phyloP scores from a whole-genome alignment of 192 early-diverging fungal genomes.

The Oehlia diaphana region DNA sequence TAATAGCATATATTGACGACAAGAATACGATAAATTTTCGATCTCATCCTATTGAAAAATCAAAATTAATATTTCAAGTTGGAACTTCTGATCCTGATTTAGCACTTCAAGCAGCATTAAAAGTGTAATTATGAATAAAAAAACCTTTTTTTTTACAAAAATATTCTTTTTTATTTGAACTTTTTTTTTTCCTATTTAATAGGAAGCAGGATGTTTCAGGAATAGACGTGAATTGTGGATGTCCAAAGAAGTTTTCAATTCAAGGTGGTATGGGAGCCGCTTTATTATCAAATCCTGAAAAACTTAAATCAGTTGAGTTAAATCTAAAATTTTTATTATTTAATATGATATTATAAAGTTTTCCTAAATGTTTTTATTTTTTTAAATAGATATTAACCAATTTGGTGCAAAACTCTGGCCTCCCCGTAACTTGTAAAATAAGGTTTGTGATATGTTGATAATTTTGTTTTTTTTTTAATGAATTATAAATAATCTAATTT shows the following conservation, averaged over 20 bases:
- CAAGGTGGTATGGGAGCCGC: constrained; percentile 94
- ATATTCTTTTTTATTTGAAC: constrained; percentile 18
- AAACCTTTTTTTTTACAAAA: no score
- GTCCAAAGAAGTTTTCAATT: constrained; percentile 94
- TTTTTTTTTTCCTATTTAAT: background rate
- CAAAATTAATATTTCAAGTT: constrained; percentile 85
- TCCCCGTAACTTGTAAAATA: constrained; percentile 92
- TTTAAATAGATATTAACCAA: constrained; percentile 59
- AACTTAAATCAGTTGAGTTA: constrained; percentile 60
- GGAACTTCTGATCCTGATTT: constrained; percentile 86
- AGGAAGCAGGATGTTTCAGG: constrained; percentile 83
- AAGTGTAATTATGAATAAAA: constrained; percentile 55
- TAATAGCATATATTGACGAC: constrained; percentile 72
- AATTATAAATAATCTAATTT: background rate
- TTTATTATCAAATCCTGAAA: constrained; percentile 81
- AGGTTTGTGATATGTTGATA: constrained; percentile 39
- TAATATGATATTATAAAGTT: constrained; percentile 24
- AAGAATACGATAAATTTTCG: constrained; percentile 64
- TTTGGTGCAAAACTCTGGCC: constrained; percentile 67
- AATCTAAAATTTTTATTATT: background rate
- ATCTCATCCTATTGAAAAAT: constrained; percentile 76
- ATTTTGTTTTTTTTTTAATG: background rate
- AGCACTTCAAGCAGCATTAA: constrained; percentile 82
- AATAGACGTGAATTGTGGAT: constrained; percentile 97
- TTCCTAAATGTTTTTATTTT: background rate